Conservation (phyloP, 306 rosid genomes). For the Corylus avellana region DNA sequence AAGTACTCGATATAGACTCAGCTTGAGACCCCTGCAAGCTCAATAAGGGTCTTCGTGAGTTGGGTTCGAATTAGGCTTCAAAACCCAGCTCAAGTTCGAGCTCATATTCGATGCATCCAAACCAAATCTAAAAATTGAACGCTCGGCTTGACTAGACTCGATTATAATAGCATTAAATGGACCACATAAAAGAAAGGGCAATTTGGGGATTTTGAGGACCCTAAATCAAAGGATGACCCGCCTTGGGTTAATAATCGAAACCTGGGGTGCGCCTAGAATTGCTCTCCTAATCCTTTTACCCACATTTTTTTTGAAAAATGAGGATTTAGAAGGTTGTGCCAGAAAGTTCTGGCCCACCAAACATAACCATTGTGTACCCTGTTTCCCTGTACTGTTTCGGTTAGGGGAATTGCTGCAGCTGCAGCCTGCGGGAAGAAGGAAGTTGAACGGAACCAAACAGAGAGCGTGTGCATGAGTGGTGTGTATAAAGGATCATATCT, state of each 20-base stretch:
- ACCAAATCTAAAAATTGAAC: no score
- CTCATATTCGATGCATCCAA: no score
- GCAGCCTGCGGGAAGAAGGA: conserved; percentile 1
- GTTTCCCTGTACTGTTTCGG: conserved; percentile 24
- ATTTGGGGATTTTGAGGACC: conserved; percentile 9
- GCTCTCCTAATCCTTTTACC: conserved; percentile 3
- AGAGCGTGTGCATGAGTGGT: conserved; percentile 13
- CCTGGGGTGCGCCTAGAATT: conserved; percentile 23
- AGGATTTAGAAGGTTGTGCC: conserved; percentile 38
- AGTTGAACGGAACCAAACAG: not conserved
- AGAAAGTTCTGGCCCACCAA: conserved; percentile 41
- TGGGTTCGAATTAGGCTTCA: no score
- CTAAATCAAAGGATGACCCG: not conserved
- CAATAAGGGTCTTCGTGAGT: no score
- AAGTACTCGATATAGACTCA: no score
- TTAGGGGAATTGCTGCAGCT: conserved; percentile 28
- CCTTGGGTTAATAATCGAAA: not conserved
- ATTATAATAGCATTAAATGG: no score
- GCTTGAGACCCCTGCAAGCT: no score
- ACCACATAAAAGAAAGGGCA: conserved; percentile 8
- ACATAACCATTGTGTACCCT: conserved; percentile 4
- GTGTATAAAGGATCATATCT: conserved; percentile 22
- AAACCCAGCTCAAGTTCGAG: no score
- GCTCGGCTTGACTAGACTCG: no score
- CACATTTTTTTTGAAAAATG: not conserved